Evolutionary conservation across 768 basidiomycete genomes (phyloP), one percentile per base, ranked within the genome.

Genomic region (Paxillus involutus): DNA sequence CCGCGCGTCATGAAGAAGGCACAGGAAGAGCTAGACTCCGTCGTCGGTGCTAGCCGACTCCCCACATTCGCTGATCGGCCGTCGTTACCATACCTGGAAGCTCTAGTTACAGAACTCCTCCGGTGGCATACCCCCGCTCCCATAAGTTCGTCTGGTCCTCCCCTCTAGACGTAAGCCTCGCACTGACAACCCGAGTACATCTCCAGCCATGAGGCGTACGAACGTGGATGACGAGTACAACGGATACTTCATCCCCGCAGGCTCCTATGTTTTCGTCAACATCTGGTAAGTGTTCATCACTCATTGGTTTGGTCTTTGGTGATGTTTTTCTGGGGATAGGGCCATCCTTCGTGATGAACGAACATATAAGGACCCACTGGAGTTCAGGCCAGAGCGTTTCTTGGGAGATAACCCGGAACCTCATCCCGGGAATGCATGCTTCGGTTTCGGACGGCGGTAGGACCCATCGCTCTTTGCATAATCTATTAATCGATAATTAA

Each of bases 61-160:
- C 67, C 69, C 7, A 63, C 59, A 1, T 67, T 66, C 17, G 45
- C 59, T 3, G 67, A 71, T 46, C 59, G 63, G 6, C 41, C 45
- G 0, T 61, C 59, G 19, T 53, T 71, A 6, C 67, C 67, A 1
- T 71, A 71, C 56, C 11, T 71, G n/a, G 63, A 62, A 44, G 67
- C 59, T 1, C 7, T 67, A 24, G 52, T 65, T 32, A 63, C 61
- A 9, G 67, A 71, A 45, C 44, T 64, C 21, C 51, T 59, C 21
- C 59, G 59, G 6, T 66, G 65, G 65, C 58, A 63, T 10, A 12
- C 51, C 9, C 51, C 62, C 19, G 53, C 26, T 39, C 61, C 63
- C 2, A 32, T 65, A 26, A 56, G 52, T 57, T 24, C 36, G 44
- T 29, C 13, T 7, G 12, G 33, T 41, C 33, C 33, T 13, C 41